These are phyloP conservation scores for Biscutella laevigata DNA, from an alignment of 441 rosid species.

Conservation along the genomic window DNA sequence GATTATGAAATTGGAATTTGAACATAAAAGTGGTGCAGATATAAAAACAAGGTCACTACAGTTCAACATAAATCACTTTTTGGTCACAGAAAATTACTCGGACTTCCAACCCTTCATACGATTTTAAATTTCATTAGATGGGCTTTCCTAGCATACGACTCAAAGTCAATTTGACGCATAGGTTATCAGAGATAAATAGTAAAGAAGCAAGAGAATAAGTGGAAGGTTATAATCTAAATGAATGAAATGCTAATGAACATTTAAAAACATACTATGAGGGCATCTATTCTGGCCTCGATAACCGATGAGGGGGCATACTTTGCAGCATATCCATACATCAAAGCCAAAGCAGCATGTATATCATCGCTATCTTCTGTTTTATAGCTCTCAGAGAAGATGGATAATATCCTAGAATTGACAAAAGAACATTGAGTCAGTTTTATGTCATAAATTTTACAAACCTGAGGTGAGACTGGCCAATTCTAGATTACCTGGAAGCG, in stretches of 20 bases:
- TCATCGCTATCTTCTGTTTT: constrained; percentile 90
- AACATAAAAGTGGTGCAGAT: constrained; percentile 8
- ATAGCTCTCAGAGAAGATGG: constrained; percentile 77
- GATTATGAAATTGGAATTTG: neutral
- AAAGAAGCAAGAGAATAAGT: neutral
- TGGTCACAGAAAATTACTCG: neutral
- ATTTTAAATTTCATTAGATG: constrained; percentile 1
- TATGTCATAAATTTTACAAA: neutral
- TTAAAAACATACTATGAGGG: constrained; percentile 72
- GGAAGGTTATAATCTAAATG: neutral
- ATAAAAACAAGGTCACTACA: constrained; percentile 12
- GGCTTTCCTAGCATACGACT: neutral
- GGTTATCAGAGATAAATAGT: neutral
- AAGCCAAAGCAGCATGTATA: constrained; percentile 97
- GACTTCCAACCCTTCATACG: neutral
- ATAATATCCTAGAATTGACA: constrained; percentile 60
- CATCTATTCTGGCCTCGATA: constrained; percentile 98
- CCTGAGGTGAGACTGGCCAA: constrained; percentile 3
- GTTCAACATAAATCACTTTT: constrained; percentile 10
- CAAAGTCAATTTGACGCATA: constrained; percentile 2
- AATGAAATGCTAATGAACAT: constrained; percentile 7
- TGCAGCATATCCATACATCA: constrained; percentile 99
- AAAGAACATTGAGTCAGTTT: constrained; percentile 9
- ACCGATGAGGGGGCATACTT: constrained; percentile 95
- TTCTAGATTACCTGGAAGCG: constrained; percentile 4